These are phyloP conservation scores for Brettanomyces sp. DNA, from an alignment of 805 yeast species.

Conservation along the genomic window DNA sequence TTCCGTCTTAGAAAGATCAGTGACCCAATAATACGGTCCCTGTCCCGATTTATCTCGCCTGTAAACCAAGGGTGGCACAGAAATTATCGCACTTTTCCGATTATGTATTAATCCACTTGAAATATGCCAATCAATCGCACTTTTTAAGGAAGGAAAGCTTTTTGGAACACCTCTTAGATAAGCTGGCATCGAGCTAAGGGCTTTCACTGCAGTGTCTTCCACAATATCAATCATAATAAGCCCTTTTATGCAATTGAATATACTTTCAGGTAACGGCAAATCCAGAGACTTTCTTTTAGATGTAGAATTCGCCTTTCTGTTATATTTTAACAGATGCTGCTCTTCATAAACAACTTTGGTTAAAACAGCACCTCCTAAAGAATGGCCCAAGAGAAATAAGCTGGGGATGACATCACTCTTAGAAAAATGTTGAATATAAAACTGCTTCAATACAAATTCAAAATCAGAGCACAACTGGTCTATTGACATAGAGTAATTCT, in stretches of 20 bases:
- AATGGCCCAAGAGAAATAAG: slow-evolving; percentile 73
- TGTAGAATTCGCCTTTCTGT: neutral
- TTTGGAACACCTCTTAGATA: slow-evolving; percentile 61
- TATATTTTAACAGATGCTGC: slow-evolving; percentile 8
- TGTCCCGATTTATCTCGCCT: slow-evolving; percentile 7
- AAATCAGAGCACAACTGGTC: slow-evolving; percentile 53
- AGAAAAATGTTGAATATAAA: slow-evolving; percentile 20
- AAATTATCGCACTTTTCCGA: slow-evolving; percentile 52
- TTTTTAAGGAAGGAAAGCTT: slow-evolving; percentile 38
- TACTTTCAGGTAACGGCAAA: slow-evolving; percentile 2
- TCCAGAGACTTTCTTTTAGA: neutral
- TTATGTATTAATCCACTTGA: slow-evolving; percentile 44
- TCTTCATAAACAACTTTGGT: slow-evolving; percentile 36
- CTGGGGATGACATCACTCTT: slow-evolving; percentile 19
- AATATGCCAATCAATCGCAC: slow-evolving; percentile 82
- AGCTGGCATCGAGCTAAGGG: slow-evolving; percentile 57
- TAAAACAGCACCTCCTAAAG: slow-evolving; percentile 84
- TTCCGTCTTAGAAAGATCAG: slow-evolving; percentile 52
- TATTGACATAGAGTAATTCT: slow-evolving; percentile 33
- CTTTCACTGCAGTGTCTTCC: slow-evolving; percentile 79
- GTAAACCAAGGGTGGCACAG: slow-evolving; percentile 65
- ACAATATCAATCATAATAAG: slow-evolving; percentile 82
- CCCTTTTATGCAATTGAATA: slow-evolving; percentile 41
- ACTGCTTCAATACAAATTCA: slow-evolving; percentile 32
- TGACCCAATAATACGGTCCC: slow-evolving; percentile 40